Evolutionary conservation across 352 stramenopile genomes (phyloP).

Genomic region (Globisporangium sylvaticum): DNA sequence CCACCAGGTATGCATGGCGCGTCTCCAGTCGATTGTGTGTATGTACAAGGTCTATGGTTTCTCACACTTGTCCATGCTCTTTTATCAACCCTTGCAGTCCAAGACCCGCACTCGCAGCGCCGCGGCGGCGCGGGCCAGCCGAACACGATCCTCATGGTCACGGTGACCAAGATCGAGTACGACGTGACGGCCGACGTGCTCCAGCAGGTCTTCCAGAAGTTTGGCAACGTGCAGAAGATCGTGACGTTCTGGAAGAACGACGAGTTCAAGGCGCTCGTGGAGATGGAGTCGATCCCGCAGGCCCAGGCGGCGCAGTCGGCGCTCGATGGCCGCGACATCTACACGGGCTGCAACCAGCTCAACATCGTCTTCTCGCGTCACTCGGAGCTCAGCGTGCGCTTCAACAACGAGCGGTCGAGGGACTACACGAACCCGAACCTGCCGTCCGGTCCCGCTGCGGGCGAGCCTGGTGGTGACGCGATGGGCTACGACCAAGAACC

Average conservation of each 20-base stretch:
- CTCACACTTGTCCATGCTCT: neutral
- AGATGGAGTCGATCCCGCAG: constrained; percentile 76
- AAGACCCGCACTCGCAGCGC: constrained; percentile 6
- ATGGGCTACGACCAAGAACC: constrained; percentile 18
- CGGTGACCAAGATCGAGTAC: constrained; percentile 81
- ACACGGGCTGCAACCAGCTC: constrained; percentile 83
- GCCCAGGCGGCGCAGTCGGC: constrained; percentile 62
- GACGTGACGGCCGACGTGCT: constrained; percentile 78
- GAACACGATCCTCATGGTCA: constrained; percentile 77
- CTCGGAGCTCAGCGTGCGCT: constrained; percentile 63
- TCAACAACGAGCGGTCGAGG: constrained; percentile 68
- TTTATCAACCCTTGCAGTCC: neutral
- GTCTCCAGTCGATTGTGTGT: neutral
- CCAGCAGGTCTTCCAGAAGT: constrained; percentile 84
- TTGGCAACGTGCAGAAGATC: constrained; percentile 80
- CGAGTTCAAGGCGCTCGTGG: constrained; percentile 76
- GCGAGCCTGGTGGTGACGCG: neutral
- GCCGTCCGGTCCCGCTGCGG: constrained; percentile 28
- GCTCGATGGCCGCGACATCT: constrained; percentile 79
- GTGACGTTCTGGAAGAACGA: constrained; percentile 82
- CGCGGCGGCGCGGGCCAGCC: constrained; percentile 33
- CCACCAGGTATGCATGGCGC: neutral
- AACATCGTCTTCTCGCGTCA: constrained; percentile 78
- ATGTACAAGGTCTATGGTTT: neutral
- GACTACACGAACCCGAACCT: constrained; percentile 79